Evolutionary conservation across 1,284 basidiomycete species (phyloP).

Genomic region (Pascua sp.): DNA sequence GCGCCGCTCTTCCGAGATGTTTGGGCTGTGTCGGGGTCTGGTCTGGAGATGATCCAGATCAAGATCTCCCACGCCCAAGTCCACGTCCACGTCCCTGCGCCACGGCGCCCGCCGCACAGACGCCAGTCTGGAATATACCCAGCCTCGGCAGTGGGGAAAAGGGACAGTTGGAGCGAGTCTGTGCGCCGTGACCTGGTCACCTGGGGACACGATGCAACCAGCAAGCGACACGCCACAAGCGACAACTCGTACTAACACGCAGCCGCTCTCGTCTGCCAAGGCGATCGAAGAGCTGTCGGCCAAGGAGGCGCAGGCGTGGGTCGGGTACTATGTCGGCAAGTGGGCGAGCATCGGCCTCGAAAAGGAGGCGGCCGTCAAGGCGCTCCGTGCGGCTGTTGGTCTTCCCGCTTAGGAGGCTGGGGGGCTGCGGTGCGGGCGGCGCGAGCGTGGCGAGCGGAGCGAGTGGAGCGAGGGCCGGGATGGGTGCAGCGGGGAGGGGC

Average conservation of each 20-base stretch:
- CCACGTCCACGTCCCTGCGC: too few species aligned
- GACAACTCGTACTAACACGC: background rate
- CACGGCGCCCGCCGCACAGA: too few species aligned
- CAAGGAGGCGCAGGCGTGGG: slow-evolving; percentile 2
- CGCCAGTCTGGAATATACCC: too few species aligned
- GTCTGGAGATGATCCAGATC: too few species aligned
- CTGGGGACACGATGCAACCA: background rate
- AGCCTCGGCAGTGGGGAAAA: too few species aligned
- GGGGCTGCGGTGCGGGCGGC: background rate
- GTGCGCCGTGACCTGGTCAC: background rate
- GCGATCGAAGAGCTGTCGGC: slow-evolving; percentile 1
- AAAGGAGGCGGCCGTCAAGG: background rate
- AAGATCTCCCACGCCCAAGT: too few species aligned
- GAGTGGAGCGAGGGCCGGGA: too few species aligned
- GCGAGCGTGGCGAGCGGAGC: background rate
- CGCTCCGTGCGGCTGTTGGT: slow-evolving; percentile 3
- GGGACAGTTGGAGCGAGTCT: background rate
- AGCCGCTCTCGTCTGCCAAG: slow-evolving; percentile 2
- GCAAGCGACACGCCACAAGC: too few species aligned
- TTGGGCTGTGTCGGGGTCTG: too few species aligned
- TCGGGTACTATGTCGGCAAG: slow-evolving; percentile 3
- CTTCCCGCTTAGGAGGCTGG: background rate
- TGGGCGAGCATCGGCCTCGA: slow-evolving; percentile 1
- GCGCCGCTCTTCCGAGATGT: too few species aligned
- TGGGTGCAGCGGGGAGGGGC: too few species aligned